Base-by-base conservation (phyloP, 805 yeast genomes). In the Komagataella pseudopastoris region DNA sequence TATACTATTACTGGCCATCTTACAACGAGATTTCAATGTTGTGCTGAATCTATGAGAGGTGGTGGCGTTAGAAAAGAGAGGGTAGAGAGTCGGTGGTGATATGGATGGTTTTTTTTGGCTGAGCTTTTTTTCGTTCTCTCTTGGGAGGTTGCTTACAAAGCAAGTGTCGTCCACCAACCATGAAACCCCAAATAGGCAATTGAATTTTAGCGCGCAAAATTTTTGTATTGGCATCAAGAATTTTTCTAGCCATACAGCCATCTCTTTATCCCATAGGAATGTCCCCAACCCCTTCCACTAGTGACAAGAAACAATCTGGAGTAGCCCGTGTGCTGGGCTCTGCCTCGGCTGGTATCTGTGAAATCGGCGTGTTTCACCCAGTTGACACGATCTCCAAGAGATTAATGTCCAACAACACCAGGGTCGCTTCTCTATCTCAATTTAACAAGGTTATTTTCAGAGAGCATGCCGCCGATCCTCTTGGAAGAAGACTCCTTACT, bases 311-410 rank as follows among this genome's bases (percentile, higher is more conserved):
- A 67, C 90, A 91, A 71, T 83, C 95, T 49, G 98, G 88, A 51
- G 58, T 74, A 48, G 96, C 99, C 60, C 81, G 98, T 69, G 83
- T 91, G 46, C 75, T 93, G 48, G 99, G 99, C 48, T 91, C 98
- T n/a, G 99, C 98, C 16, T 77, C 95, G 18, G 99, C 99, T 46
- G 99, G 99, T 61, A 87, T 93, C 65, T 80, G 95, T 63, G 99
- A 93, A 71, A 85, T 93, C 59, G 95, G 85, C 52, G 95, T 93
- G 45, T 93, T 93, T 81, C 99, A 93, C 70, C 99, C 99, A 18
- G 96, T 93, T 44, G 99, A 93, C 71, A 93, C 99, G 50, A 85
- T 89, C 63, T 89, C 99, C 58, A 93, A 93, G 75, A 85, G 99
- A 75, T 77, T 86, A 66, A 86, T 86, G 95, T 80, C 88, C 43